Percentiles rank a stretch among this genome's conserved stretches.
Evolutionary conservation across 352 stramenopile species (phyloP).

Genomic region (Pythium scleroteichum): DNA sequence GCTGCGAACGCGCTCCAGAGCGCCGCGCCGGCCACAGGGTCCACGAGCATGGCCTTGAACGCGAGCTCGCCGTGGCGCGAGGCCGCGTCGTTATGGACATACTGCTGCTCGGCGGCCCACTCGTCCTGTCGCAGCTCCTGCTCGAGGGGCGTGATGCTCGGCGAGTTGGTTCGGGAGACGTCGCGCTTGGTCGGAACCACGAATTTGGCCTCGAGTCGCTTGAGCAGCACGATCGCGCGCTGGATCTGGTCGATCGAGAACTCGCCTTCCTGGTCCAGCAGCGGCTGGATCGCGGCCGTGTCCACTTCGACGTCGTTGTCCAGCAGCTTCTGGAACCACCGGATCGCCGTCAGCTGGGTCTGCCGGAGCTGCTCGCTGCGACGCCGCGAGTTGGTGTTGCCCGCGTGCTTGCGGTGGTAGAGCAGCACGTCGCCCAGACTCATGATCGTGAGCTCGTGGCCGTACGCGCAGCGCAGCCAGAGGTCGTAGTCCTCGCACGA

Average conservation of each 20-base stretch:
- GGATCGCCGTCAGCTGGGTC: constrained; percentile 36
- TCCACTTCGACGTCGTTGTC: constrained; percentile 14
- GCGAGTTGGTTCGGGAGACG: constrained; percentile 21
- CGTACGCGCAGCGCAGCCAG: constrained; percentile 62
- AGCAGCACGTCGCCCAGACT: constrained; percentile 56
- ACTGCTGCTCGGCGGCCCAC: constrained; percentile 26
- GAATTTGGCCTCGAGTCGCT: constrained; percentile 28
- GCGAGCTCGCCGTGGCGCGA: constrained; percentile 41
- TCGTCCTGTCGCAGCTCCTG: constrained; percentile 28
- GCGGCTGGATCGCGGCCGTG: constrained; percentile 18
- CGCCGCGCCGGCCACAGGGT: constrained; percentile 26
- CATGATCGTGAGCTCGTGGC: constrained; percentile 42
- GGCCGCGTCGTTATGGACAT: constrained; percentile 34
- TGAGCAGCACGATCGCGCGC: constrained; percentile 28
- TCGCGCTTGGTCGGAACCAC: constrained; percentile 21
- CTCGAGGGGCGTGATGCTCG: constrained; percentile 23
- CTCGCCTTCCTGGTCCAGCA: constrained; percentile 26
- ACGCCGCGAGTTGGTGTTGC: constrained; percentile 22
- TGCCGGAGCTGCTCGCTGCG: constrained; percentile 42
- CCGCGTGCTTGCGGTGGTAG: constrained; percentile 46
- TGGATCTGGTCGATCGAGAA: constrained; percentile 27
- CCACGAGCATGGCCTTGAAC: constrained; percentile 37
- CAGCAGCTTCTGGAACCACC: constrained; percentile 25
- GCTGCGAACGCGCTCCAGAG: constrained; percentile 37
- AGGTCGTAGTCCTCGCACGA: constrained; percentile 83